Evolutionary conservation across 345 rosid species (phyloP), one percentile per base, ranked within the genome.

Genomic region (Linum tenue): DNA sequence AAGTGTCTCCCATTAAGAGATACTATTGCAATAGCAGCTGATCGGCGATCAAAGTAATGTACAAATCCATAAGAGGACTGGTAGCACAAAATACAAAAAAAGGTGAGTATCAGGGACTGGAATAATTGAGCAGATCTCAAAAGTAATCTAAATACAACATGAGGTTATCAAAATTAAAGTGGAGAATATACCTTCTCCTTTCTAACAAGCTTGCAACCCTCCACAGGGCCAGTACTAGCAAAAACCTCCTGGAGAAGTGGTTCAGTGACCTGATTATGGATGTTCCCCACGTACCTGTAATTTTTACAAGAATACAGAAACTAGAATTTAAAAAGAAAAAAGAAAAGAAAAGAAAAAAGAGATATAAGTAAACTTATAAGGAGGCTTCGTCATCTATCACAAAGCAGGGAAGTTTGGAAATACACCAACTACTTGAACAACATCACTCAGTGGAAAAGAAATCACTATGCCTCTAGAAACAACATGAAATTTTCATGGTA

Each of bases 221-320:
- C 92, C 40, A 94, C 96, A 58, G 84, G 92, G 43, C 99, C 96
- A 64, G 96, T 88, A 78, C 99, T 91, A 7, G 92, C 79, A 82
- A 90, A 94, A 70, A 90, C 92, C 82, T 94, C 97, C 72, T 87
- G 95, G n/a, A 94, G 85, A 75, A 90, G 92, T 64, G 92, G 95
- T 67, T 94, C 95, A 5, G 99, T 90, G 69, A 90, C 99, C 72
- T 88, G 95, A 41, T 83, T 73, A 63, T 90, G 99, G 66, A 94
- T 85, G 75, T 94, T 86, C 48, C 97, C 99, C 63, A 90, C 97
- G 72, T 90, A 94, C 79, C 96, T 94, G 86, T 81, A 71, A 22
- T 67, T 80, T 81, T 77, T 74, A 70, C 84, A 82, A 67, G 77
- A 74, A 70, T 60, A 60, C 66, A 68, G 75, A 76, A 77, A 71